Conservation (phyloP, 805 yeast species). For the Suhomyces faveliae region DNA sequence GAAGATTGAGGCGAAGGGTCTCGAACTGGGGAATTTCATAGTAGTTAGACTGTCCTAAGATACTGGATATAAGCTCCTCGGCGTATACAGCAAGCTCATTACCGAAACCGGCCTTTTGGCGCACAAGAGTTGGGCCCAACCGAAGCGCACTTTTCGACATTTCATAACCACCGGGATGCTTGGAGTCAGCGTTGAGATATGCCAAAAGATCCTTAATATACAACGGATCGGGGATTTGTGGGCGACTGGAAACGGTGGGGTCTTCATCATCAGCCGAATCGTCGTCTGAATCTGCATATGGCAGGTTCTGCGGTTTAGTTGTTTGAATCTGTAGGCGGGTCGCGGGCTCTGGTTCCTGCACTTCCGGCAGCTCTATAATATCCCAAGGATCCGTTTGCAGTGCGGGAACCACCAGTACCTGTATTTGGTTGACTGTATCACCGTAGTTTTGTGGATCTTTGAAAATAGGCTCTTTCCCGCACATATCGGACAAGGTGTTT, state of each 20-base stretch:
- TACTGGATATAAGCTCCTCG: conserved; percentile 47
- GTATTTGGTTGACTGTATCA: not conserved
- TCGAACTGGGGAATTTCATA: conserved; percentile 62
- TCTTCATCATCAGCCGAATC: conserved; percentile 62
- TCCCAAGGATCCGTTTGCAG: not conserved
- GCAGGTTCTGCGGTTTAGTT: not conserved
- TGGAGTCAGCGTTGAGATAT: conserved; percentile 49
- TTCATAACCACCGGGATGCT: conserved; percentile 47
- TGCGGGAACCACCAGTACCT: not conserved
- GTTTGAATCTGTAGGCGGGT: not conserved
- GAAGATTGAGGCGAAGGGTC: conserved; percentile 57
- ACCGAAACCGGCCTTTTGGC: conserved; percentile 61
- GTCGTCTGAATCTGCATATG: conserved; percentile 13
- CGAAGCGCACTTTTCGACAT: conserved; percentile 50
- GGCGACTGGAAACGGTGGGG: conserved; percentile 38
- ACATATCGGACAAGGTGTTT: conserved; percentile 42
- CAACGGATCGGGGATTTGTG: conserved; percentile 49
- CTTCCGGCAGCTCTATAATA: not conserved
- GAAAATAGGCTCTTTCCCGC: conserved; percentile 31
- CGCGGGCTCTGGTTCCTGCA: not conserved
- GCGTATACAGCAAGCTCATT: conserved; percentile 61
- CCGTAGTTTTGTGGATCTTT: conserved; percentile 4
- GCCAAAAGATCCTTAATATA: conserved; percentile 71
- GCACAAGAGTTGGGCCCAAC: conserved; percentile 56
- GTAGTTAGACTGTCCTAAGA: conserved; percentile 56